Evolutionary conservation across 139 green algal species (phyloP), one percentile per base, ranked within the genome.

Genomic region (Auxenochlorella protothecoides): DNA sequence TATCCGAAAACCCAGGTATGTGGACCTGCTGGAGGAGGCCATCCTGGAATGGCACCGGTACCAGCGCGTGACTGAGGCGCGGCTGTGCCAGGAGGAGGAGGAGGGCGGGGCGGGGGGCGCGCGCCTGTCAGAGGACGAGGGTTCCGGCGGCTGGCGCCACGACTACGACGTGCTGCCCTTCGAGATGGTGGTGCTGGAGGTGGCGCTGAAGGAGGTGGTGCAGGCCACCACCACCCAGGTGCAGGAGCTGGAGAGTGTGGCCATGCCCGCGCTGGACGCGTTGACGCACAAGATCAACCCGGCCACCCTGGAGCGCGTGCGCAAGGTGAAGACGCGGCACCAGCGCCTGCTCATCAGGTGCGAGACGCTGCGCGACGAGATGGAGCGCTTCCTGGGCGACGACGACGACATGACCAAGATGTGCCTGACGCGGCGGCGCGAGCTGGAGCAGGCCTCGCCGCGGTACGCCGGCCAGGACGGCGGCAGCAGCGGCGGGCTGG

Each of bases 361-460:
- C 13, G 78, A 81, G 63, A 79, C 80, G 9, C 65, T 91, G 74
- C 74, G 83, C 2, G 87, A 95, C 69, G 82, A 87, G 64, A 64
- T 95, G 72, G 72, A 92, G 75, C 71, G 85, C 5, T 89, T 91
- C 65, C 84, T 94, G 79, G 78, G 92, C 63, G 89, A 94, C 64
- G 89, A 94, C 68, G 86, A 89, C 44, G 89, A 94, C 82, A 93
- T 94, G 89, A 78, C 84, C 9, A 85, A 89, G 65, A 90, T 93
- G 88, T 93, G 88, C 76, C 85, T 94, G 10, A 87, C 83, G 15
- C 77, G 74, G 14, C 77, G 79, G 53, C 77, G 76, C 70, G 80
- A 86, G 65, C 65, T 84, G 63, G 77, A 82, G 65, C 71, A 74
- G 69, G 60, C 51, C 6, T 51, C 54, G 5, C 56, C 54, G 59